A percentile compares a stretch with the other conserved stretches of the same genome.
phyloP scores from a whole-genome alignment of 208 protist genomes.

The Crithidia mellificae region DNA sequence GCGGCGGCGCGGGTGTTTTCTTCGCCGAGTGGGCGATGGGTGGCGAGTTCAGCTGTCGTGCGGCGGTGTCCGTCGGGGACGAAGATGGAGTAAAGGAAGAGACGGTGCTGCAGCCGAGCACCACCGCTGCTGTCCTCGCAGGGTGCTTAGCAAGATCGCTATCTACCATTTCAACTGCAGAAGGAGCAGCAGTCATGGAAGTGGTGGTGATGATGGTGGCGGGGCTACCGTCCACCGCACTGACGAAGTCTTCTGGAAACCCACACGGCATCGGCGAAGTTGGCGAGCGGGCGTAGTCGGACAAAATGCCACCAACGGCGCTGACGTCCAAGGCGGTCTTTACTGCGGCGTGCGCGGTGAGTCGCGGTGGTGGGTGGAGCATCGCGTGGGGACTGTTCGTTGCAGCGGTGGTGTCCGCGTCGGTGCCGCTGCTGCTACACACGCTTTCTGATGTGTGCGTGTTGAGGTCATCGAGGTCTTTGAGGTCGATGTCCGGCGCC shows the following conservation, averaged over 20 bases:
- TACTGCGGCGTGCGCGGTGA: neutral
- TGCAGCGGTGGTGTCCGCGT: neutral
- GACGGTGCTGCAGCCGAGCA: neutral
- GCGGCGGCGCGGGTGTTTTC: conserved; percentile 16
- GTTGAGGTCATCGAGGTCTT: conserved; percentile 29
- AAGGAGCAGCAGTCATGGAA: too few species aligned
- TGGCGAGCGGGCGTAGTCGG: neutral
- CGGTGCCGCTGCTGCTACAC: conserved; percentile 32
- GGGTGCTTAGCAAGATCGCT: too few species aligned
- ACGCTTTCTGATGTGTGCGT: conserved; percentile 29
- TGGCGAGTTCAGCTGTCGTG: too few species aligned
- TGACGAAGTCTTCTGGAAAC: conserved; percentile 10
- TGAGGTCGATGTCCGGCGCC: conserved; percentile 2
- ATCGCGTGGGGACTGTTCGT: neutral
- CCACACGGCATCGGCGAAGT: conserved; percentile 16
- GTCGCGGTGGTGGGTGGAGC: neutral
- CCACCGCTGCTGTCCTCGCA: too few species aligned
- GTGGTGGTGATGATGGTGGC: too few species aligned
- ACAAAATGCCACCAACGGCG: neutral
- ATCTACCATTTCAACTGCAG: too few species aligned
- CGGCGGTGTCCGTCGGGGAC: neutral
- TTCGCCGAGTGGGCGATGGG: too few species aligned
- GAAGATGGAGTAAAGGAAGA: neutral
- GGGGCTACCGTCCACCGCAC: neutral
- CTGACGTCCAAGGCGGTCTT: neutral